These are phyloP conservation scores for Capronia epimyces DNA, from an alignment of 2,329 filamentous ascomycete genomes.

Conservation along the genomic window DNA sequence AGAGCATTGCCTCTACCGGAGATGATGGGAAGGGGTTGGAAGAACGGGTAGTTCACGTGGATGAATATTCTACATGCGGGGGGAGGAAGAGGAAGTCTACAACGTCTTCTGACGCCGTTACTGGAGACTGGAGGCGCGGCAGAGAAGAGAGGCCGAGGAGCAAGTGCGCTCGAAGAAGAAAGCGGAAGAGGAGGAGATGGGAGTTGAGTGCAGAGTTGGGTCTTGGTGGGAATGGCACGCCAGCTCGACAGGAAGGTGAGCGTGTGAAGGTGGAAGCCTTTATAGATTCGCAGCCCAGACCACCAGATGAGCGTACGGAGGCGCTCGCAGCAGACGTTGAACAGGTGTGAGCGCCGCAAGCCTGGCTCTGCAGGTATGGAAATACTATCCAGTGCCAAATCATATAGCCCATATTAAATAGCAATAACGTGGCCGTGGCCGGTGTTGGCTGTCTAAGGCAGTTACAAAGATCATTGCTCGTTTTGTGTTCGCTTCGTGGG, in stretches of 20 bases:
- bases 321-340: too few species aligned
- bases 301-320: too few species aligned
- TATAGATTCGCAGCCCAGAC: not conserved
- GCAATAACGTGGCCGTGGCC: too few species aligned
- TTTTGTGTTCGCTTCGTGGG: too few species aligned
- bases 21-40: not conserved
- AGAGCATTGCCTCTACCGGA: slow-evolving; percentile 3
- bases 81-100: slow-evolving; percentile 20
- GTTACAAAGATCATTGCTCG: too few species aligned
- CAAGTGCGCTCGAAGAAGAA: slow-evolving; percentile 9
- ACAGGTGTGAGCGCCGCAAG: too few species aligned
- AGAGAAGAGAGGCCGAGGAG: slow-evolving; percentile 9
- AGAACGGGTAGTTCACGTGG: slow-evolving; percentile 6
- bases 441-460: too few species aligned
- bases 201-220: slow-evolving; percentile 18
- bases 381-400: too few species aligned
- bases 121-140: slow-evolving; percentile 3
- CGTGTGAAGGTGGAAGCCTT: not conserved
- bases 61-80: slow-evolving; percentile 12
- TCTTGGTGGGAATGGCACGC: not conserved
- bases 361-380: too few species aligned
- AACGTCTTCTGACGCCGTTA: slow-evolving; percentile 1
- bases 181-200: slow-evolving; percentile 25
- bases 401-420: too few species aligned
- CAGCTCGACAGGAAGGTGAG: not conserved